A percentile compares a stretch with the other conserved stretches of the same genome.
Conservation (phyloP, 2,329 filamentous ascomycete species). For the Geosmithia putterillii region DNA sequence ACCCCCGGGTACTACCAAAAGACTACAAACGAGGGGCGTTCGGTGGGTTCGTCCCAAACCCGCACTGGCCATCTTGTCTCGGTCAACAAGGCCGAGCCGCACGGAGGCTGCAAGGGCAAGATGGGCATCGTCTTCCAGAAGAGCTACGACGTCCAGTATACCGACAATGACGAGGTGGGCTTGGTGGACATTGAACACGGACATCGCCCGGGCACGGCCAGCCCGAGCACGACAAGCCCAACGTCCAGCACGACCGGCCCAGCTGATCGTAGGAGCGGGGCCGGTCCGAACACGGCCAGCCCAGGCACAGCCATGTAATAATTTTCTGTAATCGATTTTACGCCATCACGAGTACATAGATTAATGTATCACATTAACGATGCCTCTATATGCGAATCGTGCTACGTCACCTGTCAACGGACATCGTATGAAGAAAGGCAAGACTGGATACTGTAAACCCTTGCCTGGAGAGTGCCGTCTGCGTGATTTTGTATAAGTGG, state of each 20-base stretch:
- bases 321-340: background rate
- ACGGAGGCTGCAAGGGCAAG: background rate
- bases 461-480: too few relatives aligned
- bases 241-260: too few relatives aligned
- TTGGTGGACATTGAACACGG: background rate
- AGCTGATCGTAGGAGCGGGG: too few relatives aligned
- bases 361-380: background rate
- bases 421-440: too few relatives aligned
- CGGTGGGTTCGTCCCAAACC: background rate
- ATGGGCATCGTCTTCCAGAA: conserved; percentile 1
- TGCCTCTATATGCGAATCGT: too few relatives aligned
- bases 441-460: too few relatives aligned
- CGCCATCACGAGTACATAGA: background rate
- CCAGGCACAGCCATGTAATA: background rate
- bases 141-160: background rate
- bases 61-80: conserved; percentile 3
- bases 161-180: background rate
- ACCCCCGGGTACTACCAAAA: background rate
- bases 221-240: too few relatives aligned
- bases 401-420: too few relatives aligned
- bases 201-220: background rate
- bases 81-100: conserved; percentile 1
- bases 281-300: background rate
- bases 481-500: too few relatives aligned
- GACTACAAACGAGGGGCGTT: background rate